Evolutionary conservation across 345 rosid species (phyloP).

Genomic region (Aquilaria yunnanensis): DNA sequence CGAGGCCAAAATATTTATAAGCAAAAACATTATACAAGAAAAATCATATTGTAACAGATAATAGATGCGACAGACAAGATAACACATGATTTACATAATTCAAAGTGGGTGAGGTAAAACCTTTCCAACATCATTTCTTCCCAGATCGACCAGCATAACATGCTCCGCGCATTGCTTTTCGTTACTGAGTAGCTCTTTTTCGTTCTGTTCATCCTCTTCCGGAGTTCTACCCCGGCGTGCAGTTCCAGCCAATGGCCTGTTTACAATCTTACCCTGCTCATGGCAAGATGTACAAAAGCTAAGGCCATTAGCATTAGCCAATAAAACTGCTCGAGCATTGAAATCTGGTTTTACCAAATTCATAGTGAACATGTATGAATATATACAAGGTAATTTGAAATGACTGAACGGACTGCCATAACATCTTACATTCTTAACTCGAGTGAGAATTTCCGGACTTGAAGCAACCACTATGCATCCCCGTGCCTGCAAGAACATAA

Average conservation of each 20-base stretch:
- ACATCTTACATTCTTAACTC: conserved; percentile 59
- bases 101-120: conserved; percentile 18
- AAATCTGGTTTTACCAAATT: too few relatives aligned
- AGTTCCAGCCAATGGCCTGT: conserved; percentile 90
- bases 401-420: too few relatives aligned
- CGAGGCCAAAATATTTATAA: background rate
- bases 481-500: conserved; percentile 44
- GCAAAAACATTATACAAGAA: background rate
- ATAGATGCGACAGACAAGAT: background rate
- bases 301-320: background rate
- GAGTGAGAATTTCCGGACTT: conserved; percentile 91
- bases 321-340: too few relatives aligned
- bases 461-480: conserved; percentile 89
- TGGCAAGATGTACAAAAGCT: background rate
- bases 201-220: conserved; percentile 54
- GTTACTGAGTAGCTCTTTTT: conserved; percentile 47
- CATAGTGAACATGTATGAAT: too few relatives aligned
- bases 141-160: conserved; percentile 87
- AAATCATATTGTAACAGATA: background rate
- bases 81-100: background rate
- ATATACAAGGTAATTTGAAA: too few relatives aligned
- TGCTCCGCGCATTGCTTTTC: conserved; percentile 89
- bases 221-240: conserved; percentile 59
- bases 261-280: conserved; percentile 67
- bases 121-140: conserved; percentile 89